Evolutionary conservation across 768 basidiomycete species (phyloP).

Genomic region (Lactifluus rugatus): DNA sequence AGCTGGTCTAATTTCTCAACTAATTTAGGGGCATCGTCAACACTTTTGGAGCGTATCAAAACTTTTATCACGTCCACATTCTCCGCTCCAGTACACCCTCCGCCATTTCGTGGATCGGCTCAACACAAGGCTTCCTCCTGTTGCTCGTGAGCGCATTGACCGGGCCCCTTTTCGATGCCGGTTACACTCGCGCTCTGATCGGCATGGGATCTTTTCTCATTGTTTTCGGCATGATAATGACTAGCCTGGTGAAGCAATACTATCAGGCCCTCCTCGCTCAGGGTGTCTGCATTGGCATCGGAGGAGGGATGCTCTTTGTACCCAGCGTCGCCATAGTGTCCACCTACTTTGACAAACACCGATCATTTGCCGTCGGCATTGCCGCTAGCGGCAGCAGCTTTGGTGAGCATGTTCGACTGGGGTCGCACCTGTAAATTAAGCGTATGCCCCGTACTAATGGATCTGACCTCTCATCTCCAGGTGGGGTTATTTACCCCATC

Average conservation of each 20-base stretch:
- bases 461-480: not conserved
- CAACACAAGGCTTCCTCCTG: constrained; percentile 18
- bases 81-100: constrained; percentile 13
- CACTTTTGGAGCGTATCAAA: constrained; percentile 19
- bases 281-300: constrained; percentile 35
- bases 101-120: constrained; percentile 22
- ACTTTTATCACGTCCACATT: constrained; percentile 12
- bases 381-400: constrained; percentile 30
- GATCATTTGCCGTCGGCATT: constrained; percentile 37
- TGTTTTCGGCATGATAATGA: constrained; percentile 18
- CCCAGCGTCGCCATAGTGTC: constrained; percentile 35
- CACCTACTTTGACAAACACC: constrained; percentile 35
- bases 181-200: constrained; percentile 18
- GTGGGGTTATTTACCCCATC: constrained; percentile 24
- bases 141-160: constrained; percentile 12
- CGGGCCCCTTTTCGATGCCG: constrained; percentile 20
- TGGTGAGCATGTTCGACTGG: constrained; percentile 8
- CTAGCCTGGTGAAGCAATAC: constrained; percentile 17
- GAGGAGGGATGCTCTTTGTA: constrained; percentile 35
- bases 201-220: constrained; percentile 17
- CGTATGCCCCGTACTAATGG: not conserved
- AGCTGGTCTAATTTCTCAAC: not conserved
- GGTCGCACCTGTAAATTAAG: not conserved
- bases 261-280: constrained; percentile 36
- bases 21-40: constrained; percentile 20